Base-by-base conservation (phyloP, 179 eudicot genomes). In the Beta corolliflora region DNA sequence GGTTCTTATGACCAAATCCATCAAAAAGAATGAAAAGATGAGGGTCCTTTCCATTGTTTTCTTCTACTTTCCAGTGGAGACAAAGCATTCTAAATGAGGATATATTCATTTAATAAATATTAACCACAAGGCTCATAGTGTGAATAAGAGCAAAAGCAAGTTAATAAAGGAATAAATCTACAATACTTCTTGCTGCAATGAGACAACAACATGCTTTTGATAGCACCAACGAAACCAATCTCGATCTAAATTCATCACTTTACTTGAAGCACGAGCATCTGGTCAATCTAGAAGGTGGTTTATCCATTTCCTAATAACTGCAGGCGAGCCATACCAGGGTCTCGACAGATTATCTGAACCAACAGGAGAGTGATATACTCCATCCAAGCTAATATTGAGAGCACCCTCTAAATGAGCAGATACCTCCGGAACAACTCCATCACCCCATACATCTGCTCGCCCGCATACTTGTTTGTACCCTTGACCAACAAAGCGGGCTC, bases 401-500 rank as follows among this genome's bases (percentile, higher is more conserved):
- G 98, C 99, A 75, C 99, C 99, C 56, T 95, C 97, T 36, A 95
- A 86, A 83, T 92, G 94, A 71, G 99, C 97, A 10, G 97, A 91
- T 54, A 85, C 86, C 81, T 93, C 98, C 9, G 99, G 99, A 71
- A 95, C 98, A 53, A 95, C 97, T 16, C 99, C 99, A 76, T 95
- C 99, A 13, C 99, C 99, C 99, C 99, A 95, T 58, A 94, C 97
- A 72, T 92, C 93, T 36, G 97, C 97, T 83, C 86, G 85, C 64
- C 99, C 99, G 85, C 99, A 94, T 36, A 95, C 99, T 93, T 95
- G 98, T 86, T 95, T 95, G 84, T 95, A 94, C 41, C 98, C 98
- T 78, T 94, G 99, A 80, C 99, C 99, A 75, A 94, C 81, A 66
- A 95, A 86, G 6, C 97, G 93, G 41, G 95, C 87, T 71, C 87